Conservation (phyloP, 225 moss, liverwort and hornwort genomes). For the Straminergon stramineum region DNA sequence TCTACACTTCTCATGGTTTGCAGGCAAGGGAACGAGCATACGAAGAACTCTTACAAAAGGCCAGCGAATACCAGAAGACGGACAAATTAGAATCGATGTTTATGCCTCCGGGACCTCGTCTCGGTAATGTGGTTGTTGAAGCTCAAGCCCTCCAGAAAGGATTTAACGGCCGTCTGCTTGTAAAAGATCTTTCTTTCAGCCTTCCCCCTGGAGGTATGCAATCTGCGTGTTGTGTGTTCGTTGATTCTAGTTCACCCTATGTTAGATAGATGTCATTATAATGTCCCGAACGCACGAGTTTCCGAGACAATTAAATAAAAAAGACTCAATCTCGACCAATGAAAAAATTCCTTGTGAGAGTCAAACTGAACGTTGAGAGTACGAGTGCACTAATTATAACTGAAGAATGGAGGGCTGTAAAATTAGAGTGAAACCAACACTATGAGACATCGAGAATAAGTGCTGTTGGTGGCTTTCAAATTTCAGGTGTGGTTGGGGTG, state of each 20-base stretch:
- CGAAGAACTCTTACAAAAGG: slow-evolving; percentile 73
- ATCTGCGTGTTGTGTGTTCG: neutral
- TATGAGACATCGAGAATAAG: neutral
- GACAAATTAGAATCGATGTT: slow-evolving; percentile 93
- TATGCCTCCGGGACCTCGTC: slow-evolving; percentile 91
- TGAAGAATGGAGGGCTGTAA: neutral
- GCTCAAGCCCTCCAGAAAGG: slow-evolving; percentile 85
- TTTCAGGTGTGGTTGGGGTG: slow-evolving; percentile 85
- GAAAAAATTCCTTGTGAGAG: neutral
- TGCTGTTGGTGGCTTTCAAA: neutral
- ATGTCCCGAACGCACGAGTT: neutral
- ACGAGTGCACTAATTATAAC: neutral
- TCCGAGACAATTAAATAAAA: neutral
- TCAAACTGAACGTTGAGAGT: neutral
- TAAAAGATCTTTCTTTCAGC: slow-evolving; percentile 72
- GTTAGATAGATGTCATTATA: neutral
- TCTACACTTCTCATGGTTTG: neutral
- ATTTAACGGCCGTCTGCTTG: slow-evolving; percentile 71
- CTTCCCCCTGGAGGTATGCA: slow-evolving; percentile 88
- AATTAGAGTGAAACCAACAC: neutral
- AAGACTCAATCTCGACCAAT: neutral
- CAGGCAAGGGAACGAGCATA: slow-evolving; percentile 94
- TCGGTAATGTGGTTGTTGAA: slow-evolving; percentile 91
- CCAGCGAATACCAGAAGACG: slow-evolving; percentile 81
- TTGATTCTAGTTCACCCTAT: neutral